These are phyloP conservation scores for Bacidia rubella DNA, from an alignment of 495 filamentous ascomycete genomes.

Conservation along the genomic window DNA sequence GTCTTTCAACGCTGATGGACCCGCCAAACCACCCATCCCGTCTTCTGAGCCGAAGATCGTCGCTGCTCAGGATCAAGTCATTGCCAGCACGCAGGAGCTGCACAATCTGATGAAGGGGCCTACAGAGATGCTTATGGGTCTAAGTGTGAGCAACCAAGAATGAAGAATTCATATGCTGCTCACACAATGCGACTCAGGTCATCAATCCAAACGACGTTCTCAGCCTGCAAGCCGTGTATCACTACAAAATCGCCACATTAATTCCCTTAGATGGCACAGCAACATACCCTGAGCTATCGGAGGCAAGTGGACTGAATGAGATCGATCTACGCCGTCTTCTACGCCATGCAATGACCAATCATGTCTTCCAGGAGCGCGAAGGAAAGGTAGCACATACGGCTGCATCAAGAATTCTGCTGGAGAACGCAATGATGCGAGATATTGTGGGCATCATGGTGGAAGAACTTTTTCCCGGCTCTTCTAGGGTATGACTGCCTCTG, in stretches of 20 bases:
- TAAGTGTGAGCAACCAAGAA: background rate
- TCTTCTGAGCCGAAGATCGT: background rate
- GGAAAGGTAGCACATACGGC: constrained; percentile 42
- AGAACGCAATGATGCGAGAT: background rate
- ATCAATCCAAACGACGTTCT: constrained; percentile 1
- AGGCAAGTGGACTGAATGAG: constrained; percentile 21
- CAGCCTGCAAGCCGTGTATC: constrained; percentile 15
- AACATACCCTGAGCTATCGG: constrained; percentile 30
- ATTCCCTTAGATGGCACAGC: constrained; percentile 26
- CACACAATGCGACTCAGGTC: background rate
- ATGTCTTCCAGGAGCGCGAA: constrained; percentile 39
- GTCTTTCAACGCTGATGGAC: constrained; percentile 1
- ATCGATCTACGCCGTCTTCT: constrained; percentile 13
- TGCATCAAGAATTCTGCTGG: constrained; percentile 27
- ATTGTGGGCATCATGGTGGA: background rate
- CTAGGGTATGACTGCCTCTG: background rate
- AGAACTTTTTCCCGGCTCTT: background rate
- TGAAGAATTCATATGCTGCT: background rate
- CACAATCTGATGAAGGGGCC: constrained; percentile 5
- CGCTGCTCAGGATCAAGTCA: background rate
- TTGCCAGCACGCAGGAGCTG: constrained; percentile 4
- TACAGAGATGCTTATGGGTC: background rate
- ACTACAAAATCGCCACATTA: constrained; percentile 21
- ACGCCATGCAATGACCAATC: constrained; percentile 24
- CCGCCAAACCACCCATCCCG: background rate